A percentile compares a stretch with the other conserved stretches of the same genome.
phyloP scores from a whole-genome alignment of 495 filamentous ascomycete genomes.

The Pseudomonodictys pantanalensis region DNA sequence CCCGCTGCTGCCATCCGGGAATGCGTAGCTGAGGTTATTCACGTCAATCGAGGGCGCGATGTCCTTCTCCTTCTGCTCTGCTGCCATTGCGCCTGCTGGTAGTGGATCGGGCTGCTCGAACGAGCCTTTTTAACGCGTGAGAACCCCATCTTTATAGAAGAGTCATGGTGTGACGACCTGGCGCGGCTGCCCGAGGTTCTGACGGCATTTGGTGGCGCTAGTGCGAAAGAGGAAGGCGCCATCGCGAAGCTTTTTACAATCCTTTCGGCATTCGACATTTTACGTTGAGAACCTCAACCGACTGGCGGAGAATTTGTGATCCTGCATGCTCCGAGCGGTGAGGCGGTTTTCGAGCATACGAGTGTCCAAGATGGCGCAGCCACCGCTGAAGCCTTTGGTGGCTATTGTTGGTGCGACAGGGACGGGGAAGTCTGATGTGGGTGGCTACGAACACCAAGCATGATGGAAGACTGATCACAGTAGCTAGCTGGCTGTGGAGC shows the following conservation, averaged over 20 bases:
- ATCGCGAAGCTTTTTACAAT: too few species aligned
- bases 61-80: not conserved
- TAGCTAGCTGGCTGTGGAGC: slow-evolving; percentile 82
- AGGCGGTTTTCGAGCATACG: not conserved
- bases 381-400: slow-evolving; percentile 58
- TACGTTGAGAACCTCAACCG: not conserved
- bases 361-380: slow-evolving; percentile 19
- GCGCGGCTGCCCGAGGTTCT: not conserved
- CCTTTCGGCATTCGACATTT: not conserved
- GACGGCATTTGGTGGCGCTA: slow-evolving; percentile 4
- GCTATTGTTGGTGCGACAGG: slow-evolving; percentile 89
- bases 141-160: slow-evolving; percentile 25
- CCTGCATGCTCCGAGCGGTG: slow-evolving; percentile 21
- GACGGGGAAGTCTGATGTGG: slow-evolving; percentile 96
- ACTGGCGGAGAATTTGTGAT: not conserved
- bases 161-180: not conserved
- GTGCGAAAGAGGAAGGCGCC: slow-evolving; percentile 12
- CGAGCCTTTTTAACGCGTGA: too few species aligned
- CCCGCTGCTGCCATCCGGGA: slow-evolving; percentile 75
- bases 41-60: slow-evolving; percentile 61
- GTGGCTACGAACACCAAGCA: slow-evolving; percentile 18
- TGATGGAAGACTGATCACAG: slow-evolving; percentile 33
- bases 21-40: slow-evolving; percentile 77
- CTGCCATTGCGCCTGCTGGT: slow-evolving; percentile 24
- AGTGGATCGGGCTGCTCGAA: too few species aligned